phyloP scores from a whole-genome alignment of 257 asterid genomes.

The Ballota nigra region DNA sequence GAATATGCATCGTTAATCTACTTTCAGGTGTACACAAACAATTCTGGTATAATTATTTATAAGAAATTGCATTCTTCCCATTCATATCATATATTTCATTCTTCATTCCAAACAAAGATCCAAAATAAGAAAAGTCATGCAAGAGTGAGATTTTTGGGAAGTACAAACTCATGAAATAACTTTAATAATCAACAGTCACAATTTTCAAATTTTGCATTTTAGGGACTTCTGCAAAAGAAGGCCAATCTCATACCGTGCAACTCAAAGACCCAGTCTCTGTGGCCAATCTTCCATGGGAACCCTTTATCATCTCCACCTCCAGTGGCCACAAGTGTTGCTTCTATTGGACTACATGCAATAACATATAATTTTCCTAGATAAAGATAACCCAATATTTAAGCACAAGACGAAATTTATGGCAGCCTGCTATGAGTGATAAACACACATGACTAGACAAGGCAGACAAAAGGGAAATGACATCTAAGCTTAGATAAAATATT shows the following conservation, averaged over 20 bases:
- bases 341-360: slow-evolving; percentile 78
- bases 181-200: background rate
- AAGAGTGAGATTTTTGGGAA: background rate
- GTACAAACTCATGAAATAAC: background rate
- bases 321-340: slow-evolving; percentile 79
- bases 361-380: slow-evolving; percentile 73
- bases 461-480: background rate
- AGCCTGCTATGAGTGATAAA: background rate
- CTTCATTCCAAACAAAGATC: background rate
- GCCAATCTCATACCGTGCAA: slow-evolving; percentile 55
- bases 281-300: slow-evolving; percentile 71
- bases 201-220: background rate
- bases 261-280: slow-evolving; percentile 78
- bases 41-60: background rate
- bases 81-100: slow-evolving; percentile 4
- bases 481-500: background rate
- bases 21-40: slow-evolving; percentile 1
- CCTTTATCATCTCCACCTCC: slow-evolving; percentile 98
- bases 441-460: background rate
- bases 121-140: slow-evolving; percentile 2
- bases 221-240: slow-evolving; percentile 5
- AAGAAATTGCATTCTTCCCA: background rate
- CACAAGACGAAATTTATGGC: background rate
- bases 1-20: background rate
- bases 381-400: slow-evolving; percentile 9